phyloP scores from a whole-genome alignment of 1,139 yeast species.

The Ogataea hybrid region DNA sequence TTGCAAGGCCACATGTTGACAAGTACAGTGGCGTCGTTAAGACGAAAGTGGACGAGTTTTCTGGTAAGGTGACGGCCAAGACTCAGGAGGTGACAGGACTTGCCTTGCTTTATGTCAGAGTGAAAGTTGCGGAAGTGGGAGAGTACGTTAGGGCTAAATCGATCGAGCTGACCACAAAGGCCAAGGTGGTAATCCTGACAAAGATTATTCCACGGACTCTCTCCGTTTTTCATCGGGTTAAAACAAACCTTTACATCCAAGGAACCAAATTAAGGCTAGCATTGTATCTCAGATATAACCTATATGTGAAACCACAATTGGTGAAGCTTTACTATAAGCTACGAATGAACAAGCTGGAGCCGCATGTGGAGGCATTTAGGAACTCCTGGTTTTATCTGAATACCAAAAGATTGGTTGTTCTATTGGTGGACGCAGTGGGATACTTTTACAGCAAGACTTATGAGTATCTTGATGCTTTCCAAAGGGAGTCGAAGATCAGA shows the following conservation, averaged over 20 bases:
- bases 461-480: slow-evolving; percentile 16
- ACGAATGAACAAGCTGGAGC: slow-evolving; percentile 16
- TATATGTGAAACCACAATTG: slow-evolving; percentile 14
- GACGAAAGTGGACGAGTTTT: slow-evolving; percentile 1
- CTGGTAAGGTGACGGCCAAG: not conserved
- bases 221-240: slow-evolving; percentile 5
- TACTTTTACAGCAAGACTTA: slow-evolving; percentile 4
- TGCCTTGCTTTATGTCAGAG: slow-evolving; percentile 1
- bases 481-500: slow-evolving; percentile 22
- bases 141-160: not conserved
- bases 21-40: not conserved
- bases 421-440: slow-evolving; percentile 6
- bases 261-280: slow-evolving; percentile 3
- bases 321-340: slow-evolving; percentile 10
- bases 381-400: slow-evolving; percentile 12
- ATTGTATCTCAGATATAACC: slow-evolving; percentile 10
- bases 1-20: slow-evolving; percentile 16
- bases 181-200: slow-evolving; percentile 10
- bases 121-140: slow-evolving; percentile 1
- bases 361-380: slow-evolving; percentile 11
- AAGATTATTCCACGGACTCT: slow-evolving; percentile 14
- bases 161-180: not conserved
- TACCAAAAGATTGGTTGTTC: slow-evolving; percentile 3
- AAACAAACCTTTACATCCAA: slow-evolving; percentile 2
- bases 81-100: slow-evolving; percentile 1